A percentile compares a stretch with the other conserved stretches of the same genome.
phyloP scores from a whole-genome alignment of 768 basidiomycete genomes.

The Podaxis sp. region DNA sequence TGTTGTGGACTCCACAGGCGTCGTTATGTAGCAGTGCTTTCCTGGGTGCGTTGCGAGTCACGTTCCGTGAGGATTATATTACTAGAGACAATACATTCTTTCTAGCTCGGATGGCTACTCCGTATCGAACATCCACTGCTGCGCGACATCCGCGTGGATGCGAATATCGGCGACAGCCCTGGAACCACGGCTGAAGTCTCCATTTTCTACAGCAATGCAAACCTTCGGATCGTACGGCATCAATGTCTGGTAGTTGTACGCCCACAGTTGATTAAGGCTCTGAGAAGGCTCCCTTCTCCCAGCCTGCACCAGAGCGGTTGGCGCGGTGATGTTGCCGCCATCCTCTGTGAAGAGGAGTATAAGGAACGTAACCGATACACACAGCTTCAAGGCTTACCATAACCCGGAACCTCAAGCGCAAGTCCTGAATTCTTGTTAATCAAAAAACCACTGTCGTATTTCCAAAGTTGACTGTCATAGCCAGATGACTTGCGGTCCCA shows the following conservation, averaged over 20 bases:
- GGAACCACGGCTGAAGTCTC: neutral
- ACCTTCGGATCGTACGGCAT: neutral
- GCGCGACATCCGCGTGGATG: neutral
- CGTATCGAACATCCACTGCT: neutral
- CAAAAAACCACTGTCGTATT: neutral
- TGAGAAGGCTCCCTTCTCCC: neutral
- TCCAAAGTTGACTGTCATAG: neutral
- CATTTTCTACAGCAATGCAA: neutral
- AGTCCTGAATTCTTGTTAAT: neutral
- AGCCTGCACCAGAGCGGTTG: neutral
- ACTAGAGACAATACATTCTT: too few relatives aligned
- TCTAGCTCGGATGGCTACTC: neutral
- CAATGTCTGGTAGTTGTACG: neutral
- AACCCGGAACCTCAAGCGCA: neutral
- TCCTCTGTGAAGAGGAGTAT: neutral
- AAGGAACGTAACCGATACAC: neutral
- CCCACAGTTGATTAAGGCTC: neutral
- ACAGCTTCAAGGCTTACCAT: neutral
- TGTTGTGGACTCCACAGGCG: too few relatives aligned
- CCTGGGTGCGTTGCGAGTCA: too few relatives aligned
- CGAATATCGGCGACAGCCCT: neutral
- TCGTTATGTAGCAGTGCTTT: too few relatives aligned
- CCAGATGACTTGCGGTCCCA: neutral
- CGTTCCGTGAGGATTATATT: too few relatives aligned
- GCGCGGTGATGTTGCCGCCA: neutral